A percentile compares a stretch with the other conserved stretches of the same genome.
These are phyloP conservation scores for Rhodomyrtus tomentosa DNA, from an alignment of 345 rosid genomes.

Conservation along the genomic window DNA sequence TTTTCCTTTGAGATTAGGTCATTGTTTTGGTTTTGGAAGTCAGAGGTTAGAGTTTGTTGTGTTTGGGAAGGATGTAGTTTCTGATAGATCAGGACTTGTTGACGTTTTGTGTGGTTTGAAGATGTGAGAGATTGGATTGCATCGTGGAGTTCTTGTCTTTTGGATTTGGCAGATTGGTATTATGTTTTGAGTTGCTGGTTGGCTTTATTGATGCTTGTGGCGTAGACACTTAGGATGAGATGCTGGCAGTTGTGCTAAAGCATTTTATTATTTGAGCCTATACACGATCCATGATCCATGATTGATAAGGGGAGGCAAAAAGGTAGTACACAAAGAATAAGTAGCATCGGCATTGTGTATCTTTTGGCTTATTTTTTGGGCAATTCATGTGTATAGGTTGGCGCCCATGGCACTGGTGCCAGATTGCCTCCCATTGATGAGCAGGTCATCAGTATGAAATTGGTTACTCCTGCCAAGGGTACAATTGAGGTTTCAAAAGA, in stretches of 20 bases:
- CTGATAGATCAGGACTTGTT: neutral
- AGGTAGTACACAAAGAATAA: neutral
- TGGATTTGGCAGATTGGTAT: neutral
- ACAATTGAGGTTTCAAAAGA: constrained; percentile 79
- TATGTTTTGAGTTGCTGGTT: neutral
- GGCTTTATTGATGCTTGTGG: neutral
- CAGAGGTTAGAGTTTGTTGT: neutral
- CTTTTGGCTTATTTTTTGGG: neutral
- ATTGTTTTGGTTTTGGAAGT: neutral
- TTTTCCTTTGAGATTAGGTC: neutral
- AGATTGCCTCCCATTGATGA: constrained; percentile 92
- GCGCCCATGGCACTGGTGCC: constrained; percentile 98
- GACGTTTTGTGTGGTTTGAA: neutral
- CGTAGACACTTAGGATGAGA: neutral
- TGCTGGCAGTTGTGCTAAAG: neutral
- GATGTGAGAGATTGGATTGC: neutral
- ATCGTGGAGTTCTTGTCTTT: neutral
- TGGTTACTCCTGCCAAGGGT: constrained; percentile 95
- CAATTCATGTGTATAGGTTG: constrained; percentile 42
- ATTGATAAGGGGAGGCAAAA: neutral
- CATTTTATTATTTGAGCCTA: neutral
- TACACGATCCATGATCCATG: neutral
- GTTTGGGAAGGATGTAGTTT: neutral
- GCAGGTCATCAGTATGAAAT: constrained; percentile 82
- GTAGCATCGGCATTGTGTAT: neutral